Evolutionary conservation across 2,329 filamentous ascomycete species (phyloP).

Genomic region (Alternaria infectoria): DNA sequence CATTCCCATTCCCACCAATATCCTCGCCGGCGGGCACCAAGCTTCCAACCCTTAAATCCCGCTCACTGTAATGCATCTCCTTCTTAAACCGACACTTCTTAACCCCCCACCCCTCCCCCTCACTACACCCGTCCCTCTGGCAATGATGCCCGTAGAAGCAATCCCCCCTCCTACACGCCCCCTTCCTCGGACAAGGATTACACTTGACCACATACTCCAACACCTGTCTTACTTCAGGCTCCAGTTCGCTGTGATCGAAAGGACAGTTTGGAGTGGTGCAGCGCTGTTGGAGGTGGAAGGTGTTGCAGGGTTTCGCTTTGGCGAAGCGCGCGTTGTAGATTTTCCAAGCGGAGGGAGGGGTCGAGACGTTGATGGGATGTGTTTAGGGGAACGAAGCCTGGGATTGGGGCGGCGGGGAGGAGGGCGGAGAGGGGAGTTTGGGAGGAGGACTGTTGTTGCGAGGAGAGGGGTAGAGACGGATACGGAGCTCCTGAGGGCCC

Average conservation of each 20-base stretch:
- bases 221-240: conserved; percentile 48
- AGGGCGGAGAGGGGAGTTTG: conserved; percentile 21
- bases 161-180: conserved; percentile 50
- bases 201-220: conserved; percentile 55
- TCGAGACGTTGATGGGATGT: conserved; percentile 57
- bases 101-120: conserved; percentile 1
- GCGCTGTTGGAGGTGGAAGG: conserved; percentile 52
- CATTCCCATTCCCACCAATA: not conserved
- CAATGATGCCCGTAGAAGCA: conserved; percentile 58
- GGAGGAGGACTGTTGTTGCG: not conserved
- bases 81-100: conserved; percentile 35
- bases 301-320: conserved; percentile 58
- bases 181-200: conserved; percentile 51
- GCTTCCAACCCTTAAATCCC: conserved; percentile 20
- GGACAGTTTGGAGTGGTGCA: conserved; percentile 48
- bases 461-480: not conserved
- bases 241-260: conserved; percentile 57
- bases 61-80: conserved; percentile 28
- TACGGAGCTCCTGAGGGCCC: not conserved
- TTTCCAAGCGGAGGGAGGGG: conserved; percentile 46
- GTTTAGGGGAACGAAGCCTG: conserved; percentile 55
- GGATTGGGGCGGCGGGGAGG: conserved; percentile 18
- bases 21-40: conserved; percentile 25
- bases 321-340: conserved; percentile 46
- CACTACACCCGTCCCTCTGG: conserved; percentile 40